Base-by-base conservation (phyloP, 108 stramenopile species). In the Nitzschia sp. region DNA sequence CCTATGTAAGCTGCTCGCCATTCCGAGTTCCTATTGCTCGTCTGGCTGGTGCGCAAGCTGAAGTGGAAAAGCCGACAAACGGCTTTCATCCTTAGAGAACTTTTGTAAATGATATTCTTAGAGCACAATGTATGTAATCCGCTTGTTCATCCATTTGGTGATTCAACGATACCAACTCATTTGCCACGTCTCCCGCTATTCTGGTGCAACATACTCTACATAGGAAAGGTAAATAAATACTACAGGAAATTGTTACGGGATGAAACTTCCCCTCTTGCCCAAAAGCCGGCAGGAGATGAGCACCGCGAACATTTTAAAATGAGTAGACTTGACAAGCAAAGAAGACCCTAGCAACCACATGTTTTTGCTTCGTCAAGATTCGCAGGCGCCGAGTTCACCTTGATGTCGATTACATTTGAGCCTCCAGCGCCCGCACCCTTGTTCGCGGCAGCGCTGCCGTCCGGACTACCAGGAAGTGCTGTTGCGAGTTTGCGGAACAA, bases 401-500 rank as follows among this genome's bases (percentile, higher is more conserved):
- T 97, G 76, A 97, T 95, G 78, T 97, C 97, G 55, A 97, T 89
- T 60, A 96, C 52, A 74, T 96, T 96, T 32, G 90, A 72, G 53
- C 86, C 87, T 27, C 31, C 77, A 23, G 73, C 80, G 23, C 34
- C 81, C 4, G 38, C 75, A 4, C 52, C 63, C 3, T 76, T 84
- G 63, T 78, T 85, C 9, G 78, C 71, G 15, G 77, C 77, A 21
- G 78, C 74, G 15, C 53, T 52, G 56, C 48, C 85, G 46, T 93
- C 88, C 53, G 86, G 84, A 71, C 90, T 91, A 32, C 97, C 97
- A 15, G 98, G 98, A 64, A 99, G 84, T 30, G 96, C 90, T 30
- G 94, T 95, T 19, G 99, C 99, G 29, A 99, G 76, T 69, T 96
- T 96, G 47, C 97, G 91, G 82, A 99, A 99, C 63, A 99, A 84